A percentile compares a stretch with the other conserved stretches of the same genome.
phyloP scores from a whole-genome alignment of 2,329 filamentous ascomycete genomes.

The Fusarium devonianum region DNA sequence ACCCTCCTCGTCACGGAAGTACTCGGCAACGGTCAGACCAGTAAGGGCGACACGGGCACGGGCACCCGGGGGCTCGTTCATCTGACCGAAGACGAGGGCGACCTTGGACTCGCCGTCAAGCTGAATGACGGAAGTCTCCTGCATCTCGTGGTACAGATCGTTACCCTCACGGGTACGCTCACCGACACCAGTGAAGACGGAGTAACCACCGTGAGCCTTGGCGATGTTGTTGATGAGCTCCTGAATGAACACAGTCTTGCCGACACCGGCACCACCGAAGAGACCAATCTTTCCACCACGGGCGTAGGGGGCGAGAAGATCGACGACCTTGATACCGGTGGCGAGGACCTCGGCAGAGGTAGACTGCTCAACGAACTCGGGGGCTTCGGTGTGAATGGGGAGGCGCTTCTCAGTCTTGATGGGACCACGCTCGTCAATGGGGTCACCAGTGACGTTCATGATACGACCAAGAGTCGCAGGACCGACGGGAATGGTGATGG shows the following conservation, averaged over 20 bases:
- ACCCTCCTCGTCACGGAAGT: conserved; percentile 78
- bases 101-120: conserved; percentile 99
- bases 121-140: conserved; percentile 99
- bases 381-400: conserved; percentile 94
- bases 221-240: conserved; percentile 99
- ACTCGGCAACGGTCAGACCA: conserved; percentile 77
- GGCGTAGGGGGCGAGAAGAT: conserved; percentile 97
- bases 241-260: conserved; percentile 99
- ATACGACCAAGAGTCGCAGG: conserved; percentile 95
- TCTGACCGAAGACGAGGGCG: conserved; percentile 99
- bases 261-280: conserved; percentile 99
- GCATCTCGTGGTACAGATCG: conserved; percentile 99
- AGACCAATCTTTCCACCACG: conserved; percentile 99
- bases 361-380: conserved; percentile 92
- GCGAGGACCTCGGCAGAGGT: conserved; percentile 95
- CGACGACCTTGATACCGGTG: conserved; percentile 99
- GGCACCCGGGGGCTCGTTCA: conserved; percentile 99
- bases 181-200: conserved; percentile 99
- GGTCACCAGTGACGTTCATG: conserved; percentile 99
- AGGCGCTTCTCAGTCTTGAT: conserved; percentile 89
- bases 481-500: conserved; percentile 97
- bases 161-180: conserved; percentile 99
- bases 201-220: conserved; percentile 99
- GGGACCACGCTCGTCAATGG: conserved; percentile 98
- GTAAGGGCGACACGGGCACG: conserved; percentile 99